A percentile compares a stretch with the other conserved stretches of the same genome.
phyloP scores from a whole-genome alignment of 495 filamentous ascomycete genomes.

The Thermothielavioides terrestris region DNA sequence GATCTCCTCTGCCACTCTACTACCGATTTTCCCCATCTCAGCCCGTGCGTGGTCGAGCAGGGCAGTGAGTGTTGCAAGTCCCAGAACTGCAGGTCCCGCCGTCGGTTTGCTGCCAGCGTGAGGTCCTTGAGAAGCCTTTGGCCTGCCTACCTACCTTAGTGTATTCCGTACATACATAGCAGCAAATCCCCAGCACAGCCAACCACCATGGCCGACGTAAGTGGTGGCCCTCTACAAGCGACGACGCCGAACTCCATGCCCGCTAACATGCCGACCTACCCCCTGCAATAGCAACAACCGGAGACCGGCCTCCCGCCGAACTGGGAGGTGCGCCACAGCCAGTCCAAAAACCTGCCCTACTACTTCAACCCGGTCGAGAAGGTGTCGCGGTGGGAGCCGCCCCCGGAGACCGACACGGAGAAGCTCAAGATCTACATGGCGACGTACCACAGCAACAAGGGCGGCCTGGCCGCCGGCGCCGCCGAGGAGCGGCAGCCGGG shows the following conservation, averaged over 20 bases:
- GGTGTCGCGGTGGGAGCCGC: conserved; percentile 90
- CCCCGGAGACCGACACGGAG: conserved; percentile 73
- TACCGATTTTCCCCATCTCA: not conserved
- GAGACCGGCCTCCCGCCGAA: conserved; percentile 74
- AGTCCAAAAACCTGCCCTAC: conserved; percentile 96
- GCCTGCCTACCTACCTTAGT: too few relatives aligned
- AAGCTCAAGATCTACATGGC: conserved; percentile 92
- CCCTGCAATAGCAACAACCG: conserved; percentile 26
- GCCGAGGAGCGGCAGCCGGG: conserved; percentile 49
- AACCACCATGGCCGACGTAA: conserved; percentile 1
- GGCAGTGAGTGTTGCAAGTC: not conserved
- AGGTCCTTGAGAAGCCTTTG: too few relatives aligned
- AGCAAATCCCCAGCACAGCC: not conserved
- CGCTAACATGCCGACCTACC: not conserved
- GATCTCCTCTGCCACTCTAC: not conserved
- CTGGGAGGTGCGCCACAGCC: conserved; percentile 94
- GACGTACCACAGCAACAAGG: conserved; percentile 51
- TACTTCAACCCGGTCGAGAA: conserved; percentile 84
- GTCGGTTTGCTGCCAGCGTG: not conserved
- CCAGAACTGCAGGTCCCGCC: not conserved
- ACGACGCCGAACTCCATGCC: not conserved
- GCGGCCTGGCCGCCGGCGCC: not conserved
- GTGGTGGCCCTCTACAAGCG: not conserved
- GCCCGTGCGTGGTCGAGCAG: not conserved
- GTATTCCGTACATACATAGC: not conserved